These are phyloP conservation scores for Mesostigma viride DNA, from an alignment of 139 green algal genomes.

Conservation along the genomic window DNA sequence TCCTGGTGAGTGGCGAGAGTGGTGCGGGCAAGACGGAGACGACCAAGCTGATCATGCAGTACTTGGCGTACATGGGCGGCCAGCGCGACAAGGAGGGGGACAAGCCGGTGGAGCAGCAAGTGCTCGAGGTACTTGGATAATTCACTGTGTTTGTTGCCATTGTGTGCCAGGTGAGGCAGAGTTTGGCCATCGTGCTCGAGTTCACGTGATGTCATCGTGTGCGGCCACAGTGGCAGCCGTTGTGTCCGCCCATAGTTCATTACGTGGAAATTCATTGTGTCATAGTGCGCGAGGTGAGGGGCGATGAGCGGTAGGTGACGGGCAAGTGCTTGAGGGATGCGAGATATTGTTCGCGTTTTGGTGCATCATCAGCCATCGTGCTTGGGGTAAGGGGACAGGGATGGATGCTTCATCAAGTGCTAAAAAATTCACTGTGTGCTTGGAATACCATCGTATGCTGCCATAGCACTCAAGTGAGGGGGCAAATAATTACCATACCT, in stretches of 20 bases:
- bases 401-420: no score
- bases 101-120: conserved; percentile 33
- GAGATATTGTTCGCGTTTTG: no score
- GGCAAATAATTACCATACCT: no score
- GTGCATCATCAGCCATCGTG: no score
- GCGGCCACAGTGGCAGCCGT: neutral
- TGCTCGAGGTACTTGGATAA: conserved; percentile 26
- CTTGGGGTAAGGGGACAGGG: no score
- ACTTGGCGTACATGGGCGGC: conserved; percentile 69
- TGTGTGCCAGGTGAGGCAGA: neutral
- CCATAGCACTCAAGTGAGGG: no score
- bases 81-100: conserved; percentile 14
- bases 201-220: neutral
- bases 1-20: conserved; percentile 69
- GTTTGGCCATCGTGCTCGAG: neutral
- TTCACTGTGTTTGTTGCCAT: neutral
- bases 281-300: neutral
- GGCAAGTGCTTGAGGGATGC: no score
- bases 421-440: no score
- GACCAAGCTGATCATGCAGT: conserved; percentile 97
- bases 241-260: neutral
- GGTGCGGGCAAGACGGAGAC: conserved; percentile 99
- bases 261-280: neutral
- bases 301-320: neutral
- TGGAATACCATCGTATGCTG: no score